Percentiles rank a stretch among this genome's conserved stretches.
phyloP scores from a whole-genome alignment of 1,139 yeast species.

The Trichomonascaceae sp. region DNA sequence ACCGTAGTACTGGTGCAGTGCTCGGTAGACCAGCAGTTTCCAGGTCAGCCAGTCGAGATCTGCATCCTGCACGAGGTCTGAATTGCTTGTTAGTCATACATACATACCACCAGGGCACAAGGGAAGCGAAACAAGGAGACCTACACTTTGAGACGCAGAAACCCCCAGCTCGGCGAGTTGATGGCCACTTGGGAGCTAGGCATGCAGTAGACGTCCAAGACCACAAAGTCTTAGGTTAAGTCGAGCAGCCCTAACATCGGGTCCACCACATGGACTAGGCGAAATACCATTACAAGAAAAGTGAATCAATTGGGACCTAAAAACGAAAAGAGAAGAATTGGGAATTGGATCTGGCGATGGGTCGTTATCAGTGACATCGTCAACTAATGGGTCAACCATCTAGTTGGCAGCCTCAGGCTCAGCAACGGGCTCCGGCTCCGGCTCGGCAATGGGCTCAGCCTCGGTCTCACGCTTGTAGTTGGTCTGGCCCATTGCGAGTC shows the following conservation, averaged over 20 bases:
- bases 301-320: no score
- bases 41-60: conserved; percentile 30
- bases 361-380: no score
- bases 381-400: no score
- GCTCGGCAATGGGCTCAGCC: background rate
- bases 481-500: background rate
- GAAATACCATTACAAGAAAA: background rate
- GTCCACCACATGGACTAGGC: background rate
- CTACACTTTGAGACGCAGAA: conserved; percentile 26
- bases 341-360: no score
- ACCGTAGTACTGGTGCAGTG: conserved; percentile 29
- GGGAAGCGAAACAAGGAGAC: conserved; percentile 8
- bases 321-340: no score
- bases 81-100: background rate
- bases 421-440: no score
- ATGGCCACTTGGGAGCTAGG: conserved; percentile 7
- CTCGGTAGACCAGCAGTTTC: conserved; percentile 27
- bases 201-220: background rate
- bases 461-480: background rate
- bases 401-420: no score
- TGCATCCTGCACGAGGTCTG: background rate
- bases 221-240: background rate
- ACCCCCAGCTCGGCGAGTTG: conserved; percentile 28
- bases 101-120: no score
- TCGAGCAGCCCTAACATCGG: background rate